These are phyloP conservation scores for Trametes cinnabarina DNA, from an alignment of 768 basidiomycete species.

Conservation along the genomic window DNA sequence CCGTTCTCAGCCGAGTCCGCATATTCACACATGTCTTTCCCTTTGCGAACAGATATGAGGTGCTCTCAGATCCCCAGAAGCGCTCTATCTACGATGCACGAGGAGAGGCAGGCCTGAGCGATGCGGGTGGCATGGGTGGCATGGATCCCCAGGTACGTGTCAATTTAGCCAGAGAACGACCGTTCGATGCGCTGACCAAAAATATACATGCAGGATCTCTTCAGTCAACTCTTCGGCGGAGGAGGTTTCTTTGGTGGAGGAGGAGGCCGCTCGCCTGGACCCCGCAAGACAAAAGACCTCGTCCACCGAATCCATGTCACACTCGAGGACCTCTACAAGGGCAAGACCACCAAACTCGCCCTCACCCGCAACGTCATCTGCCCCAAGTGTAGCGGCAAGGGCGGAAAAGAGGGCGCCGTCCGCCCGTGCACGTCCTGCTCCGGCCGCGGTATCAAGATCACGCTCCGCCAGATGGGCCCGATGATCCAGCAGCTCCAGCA, in stretches of 20 bases:
- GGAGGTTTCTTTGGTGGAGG: constrained; percentile 73
- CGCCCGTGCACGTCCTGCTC: constrained; percentile 71
- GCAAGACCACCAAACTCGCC: constrained; percentile 97
- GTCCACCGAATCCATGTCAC: constrained; percentile 94
- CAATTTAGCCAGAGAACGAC: too few relatives aligned
- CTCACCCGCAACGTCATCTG: constrained; percentile 95
- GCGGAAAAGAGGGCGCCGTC: constrained; percentile 96
- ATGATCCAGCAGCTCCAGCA: constrained; percentile 99
- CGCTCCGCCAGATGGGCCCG: constrained; percentile 95
- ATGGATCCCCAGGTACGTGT: constrained; percentile 93
- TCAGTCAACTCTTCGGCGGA: constrained; percentile 93
- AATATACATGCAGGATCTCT: constrained; percentile 84
- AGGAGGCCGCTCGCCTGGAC: constrained; percentile 55
- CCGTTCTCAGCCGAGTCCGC: constrained; percentile 9
- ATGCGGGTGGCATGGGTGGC: constrained; percentile 86
- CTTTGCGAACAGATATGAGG: constrained; percentile 67
- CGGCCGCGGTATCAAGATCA: constrained; percentile 89
- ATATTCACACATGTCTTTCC: constrained; percentile 7
- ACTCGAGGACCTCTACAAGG: constrained; percentile 98
- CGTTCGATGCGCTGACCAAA: too few relatives aligned
- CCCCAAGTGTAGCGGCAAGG: constrained; percentile 90
- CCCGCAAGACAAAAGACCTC: constrained; percentile 96
- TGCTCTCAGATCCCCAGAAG: constrained; percentile 85
- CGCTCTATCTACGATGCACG: constrained; percentile 82
- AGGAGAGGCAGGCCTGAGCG: constrained; percentile 88